Evolutionary conservation across 1,139 yeast genomes (phyloP).

Genomic region (Pneumocystis carinii): DNA sequence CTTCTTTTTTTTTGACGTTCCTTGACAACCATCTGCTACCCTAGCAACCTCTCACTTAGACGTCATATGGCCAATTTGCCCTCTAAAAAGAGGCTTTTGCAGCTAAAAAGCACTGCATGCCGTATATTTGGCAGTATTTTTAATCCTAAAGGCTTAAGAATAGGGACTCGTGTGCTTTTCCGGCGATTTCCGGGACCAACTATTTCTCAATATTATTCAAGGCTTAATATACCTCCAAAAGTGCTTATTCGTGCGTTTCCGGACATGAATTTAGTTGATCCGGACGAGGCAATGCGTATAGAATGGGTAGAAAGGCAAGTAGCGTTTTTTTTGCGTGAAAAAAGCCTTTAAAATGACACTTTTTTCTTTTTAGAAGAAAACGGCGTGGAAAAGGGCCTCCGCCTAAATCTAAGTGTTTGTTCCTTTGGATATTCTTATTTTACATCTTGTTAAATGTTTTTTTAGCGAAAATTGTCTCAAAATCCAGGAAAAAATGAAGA

Average conservation of each 20-base stretch:
- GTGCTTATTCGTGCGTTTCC: neutral
- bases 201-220: conserved; percentile 16
- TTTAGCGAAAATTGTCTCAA: too few species aligned
- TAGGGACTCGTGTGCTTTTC: conserved; percentile 18
- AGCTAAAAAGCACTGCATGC: conserved; percentile 14
- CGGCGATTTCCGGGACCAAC: conserved; percentile 16
- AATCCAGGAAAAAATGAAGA: too few species aligned
- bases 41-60: too few species aligned
- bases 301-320: neutral
- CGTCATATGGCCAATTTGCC: conserved; percentile 3
- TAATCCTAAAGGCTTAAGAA: conserved; percentile 14
- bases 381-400: neutral
- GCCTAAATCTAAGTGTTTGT: neutral
- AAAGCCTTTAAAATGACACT: neutral
- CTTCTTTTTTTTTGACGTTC: neutral
- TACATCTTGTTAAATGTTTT: neutral
- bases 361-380: neutral
- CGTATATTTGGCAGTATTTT: conserved; percentile 15
- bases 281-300: neutral
- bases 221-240: neutral
- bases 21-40: too few species aligned
- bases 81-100: conserved; percentile 14
- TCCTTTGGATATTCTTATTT: neutral
- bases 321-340: neutral
- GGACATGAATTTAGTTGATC: neutral